Evolutionary conservation across 495 filamentous ascomycete species (phyloP).

Genomic region (Trichodelitschia bisporula): DNA sequence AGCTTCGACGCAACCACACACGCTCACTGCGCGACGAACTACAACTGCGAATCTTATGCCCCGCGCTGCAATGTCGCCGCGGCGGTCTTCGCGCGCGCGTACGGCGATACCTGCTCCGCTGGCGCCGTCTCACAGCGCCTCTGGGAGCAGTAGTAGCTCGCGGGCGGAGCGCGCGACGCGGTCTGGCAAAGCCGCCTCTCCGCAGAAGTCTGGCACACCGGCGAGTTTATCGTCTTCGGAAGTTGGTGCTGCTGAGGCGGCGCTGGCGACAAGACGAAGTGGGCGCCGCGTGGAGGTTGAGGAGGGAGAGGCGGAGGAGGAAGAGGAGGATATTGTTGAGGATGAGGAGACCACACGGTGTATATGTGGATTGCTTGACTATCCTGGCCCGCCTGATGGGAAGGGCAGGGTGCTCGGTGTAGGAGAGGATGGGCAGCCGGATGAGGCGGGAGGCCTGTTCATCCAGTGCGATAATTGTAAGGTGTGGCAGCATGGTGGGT

Average conservation of each 20-base stretch:
- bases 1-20: too few relatives aligned
- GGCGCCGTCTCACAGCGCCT: too few relatives aligned
- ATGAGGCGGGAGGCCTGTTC: conserved; percentile 82
- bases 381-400: conserved; percentile 51
- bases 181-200: conserved; percentile 36
- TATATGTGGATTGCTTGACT: conserved; percentile 83
- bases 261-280: conserved; percentile 34
- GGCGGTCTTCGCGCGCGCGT: conserved; percentile 81
- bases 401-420: too few relatives aligned
- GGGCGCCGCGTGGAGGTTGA: conserved; percentile 24
- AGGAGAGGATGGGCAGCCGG: conserved; percentile 10
- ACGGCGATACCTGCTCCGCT: too few relatives aligned
- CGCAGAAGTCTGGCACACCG: conserved; percentile 52
- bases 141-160: too few relatives aligned
- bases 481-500: conserved; percentile 97
- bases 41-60: too few relatives aligned
- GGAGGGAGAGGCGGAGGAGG: conserved; percentile 22
- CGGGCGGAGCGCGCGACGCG: too few relatives aligned
- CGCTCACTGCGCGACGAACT: too few relatives aligned
- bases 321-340: conserved; percentile 34
- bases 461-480: conserved; percentile 96
- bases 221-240: conserved; percentile 43
- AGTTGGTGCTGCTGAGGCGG: conserved; percentile 22
- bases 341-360: conserved; percentile 89
- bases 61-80: conserved; percentile 38